A percentile compares a stretch with the other conserved stretches of the same genome.
phyloP scores from a whole-genome alignment of 1,284 basidiomycete species.

The Hemileia vastatrix region DNA sequence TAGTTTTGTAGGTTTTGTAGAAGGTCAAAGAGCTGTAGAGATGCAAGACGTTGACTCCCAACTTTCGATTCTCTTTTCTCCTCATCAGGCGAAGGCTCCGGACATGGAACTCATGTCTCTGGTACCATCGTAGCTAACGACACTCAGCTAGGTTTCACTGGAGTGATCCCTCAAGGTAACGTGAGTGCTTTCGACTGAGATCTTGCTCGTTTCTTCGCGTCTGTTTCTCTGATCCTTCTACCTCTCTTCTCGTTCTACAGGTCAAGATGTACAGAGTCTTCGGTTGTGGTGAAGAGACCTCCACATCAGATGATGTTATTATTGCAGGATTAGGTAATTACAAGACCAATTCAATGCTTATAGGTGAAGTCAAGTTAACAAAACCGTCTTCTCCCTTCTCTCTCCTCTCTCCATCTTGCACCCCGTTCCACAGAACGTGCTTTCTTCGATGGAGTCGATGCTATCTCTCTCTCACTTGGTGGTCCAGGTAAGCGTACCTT shows the following conservation, averaged over 20 bases:
- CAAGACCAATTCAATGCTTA: no score
- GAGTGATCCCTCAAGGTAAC: conserved; percentile 31
- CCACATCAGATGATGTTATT: conserved; percentile 45
- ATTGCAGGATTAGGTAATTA: conserved; percentile 43
- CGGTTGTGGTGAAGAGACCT: conserved; percentile 46
- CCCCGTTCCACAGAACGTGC: conserved; percentile 35
- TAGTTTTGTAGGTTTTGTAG: conserved; percentile 30
- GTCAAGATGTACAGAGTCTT: conserved; percentile 47
- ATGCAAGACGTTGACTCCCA: no score
- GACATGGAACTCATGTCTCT: conserved; percentile 53
- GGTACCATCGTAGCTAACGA: conserved; percentile 58
- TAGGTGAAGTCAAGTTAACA: no score
- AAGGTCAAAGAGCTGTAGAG: background rate
- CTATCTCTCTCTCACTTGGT: conserved; percentile 57
- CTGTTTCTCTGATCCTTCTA: no score
- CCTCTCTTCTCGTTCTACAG: no score
- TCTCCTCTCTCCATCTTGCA: conserved; percentile 47
- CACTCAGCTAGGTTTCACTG: conserved; percentile 34
- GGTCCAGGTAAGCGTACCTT: conserved; percentile 47
- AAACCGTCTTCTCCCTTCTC: conserved; percentile 49
- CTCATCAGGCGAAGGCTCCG: conserved; percentile 14
- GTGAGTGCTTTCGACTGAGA: background rate
- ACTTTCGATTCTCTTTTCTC: no score
- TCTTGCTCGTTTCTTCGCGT: no score
- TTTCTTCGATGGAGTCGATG: conserved; percentile 52